Evolutionary conservation across 75 land plant genomes (phyloP).

Genomic region (Sequoiadendron giganteum): DNA sequence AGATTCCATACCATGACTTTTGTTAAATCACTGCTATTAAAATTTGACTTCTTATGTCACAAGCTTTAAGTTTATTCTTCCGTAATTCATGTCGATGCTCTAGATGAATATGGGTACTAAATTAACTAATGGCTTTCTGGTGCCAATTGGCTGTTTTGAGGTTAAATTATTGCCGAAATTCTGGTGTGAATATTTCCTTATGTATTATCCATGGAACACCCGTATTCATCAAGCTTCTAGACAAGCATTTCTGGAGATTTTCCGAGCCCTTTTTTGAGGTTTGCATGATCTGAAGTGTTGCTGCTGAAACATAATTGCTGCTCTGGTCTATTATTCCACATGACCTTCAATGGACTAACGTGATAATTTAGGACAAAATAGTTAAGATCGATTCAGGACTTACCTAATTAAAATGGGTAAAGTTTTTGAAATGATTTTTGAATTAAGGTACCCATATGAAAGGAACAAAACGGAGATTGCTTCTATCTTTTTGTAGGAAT

Average conservation of each 20-base stretch:
- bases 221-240: not conserved
- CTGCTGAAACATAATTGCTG: not conserved
- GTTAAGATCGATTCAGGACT: not conserved
- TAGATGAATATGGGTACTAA: not conserved
- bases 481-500: constrained; percentile 44
- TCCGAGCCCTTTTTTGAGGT: not conserved
- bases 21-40: not conserved
- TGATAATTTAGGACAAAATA: not conserved
- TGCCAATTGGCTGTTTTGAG: not conserved
- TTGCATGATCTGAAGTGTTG: not conserved
- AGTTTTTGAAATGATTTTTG: not conserved
- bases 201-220: not conserved
- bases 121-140: not conserved
- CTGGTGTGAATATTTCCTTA: not conserved
- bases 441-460: not conserved
- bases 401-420: not conserved
- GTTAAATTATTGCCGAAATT: not conserved
- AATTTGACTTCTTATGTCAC: not conserved
- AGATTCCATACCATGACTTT: not conserved
- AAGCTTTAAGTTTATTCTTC: not conserved
- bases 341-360: not conserved
- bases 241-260: not conserved
- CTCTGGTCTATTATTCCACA: not conserved
- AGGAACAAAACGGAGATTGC: not conserved
- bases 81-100: not conserved